Evolutionary conservation across 1,284 basidiomycete genomes (phyloP).

Genomic region (Ceratobasidium sp.): DNA sequence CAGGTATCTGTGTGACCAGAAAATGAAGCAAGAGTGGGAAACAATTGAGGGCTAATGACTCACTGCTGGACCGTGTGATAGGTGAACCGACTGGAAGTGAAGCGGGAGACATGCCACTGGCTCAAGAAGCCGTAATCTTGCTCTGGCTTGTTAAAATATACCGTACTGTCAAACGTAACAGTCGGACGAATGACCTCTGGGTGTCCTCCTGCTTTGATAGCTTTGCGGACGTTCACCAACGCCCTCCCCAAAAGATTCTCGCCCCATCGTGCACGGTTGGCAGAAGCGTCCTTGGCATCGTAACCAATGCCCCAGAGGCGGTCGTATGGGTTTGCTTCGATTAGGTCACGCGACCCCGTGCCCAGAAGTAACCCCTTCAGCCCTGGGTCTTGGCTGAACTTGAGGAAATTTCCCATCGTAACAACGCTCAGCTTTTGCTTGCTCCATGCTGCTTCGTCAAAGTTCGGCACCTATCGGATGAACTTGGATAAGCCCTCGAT

Average conservation of each 20-base stretch:
- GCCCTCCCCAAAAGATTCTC: conserved; percentile 56
- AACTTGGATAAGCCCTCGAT: background rate
- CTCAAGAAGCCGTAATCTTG: conserved; percentile 41
- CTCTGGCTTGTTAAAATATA: conserved; percentile 42
- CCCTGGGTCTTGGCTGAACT: conserved; percentile 76
- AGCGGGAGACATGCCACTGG: conserved; percentile 32
- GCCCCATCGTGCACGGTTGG: conserved; percentile 57
- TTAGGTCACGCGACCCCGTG: conserved; percentile 62
- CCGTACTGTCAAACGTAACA: conserved; percentile 26
- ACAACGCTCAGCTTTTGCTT: conserved; percentile 62
- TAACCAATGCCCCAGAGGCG: conserved; percentile 71
- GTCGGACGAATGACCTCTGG: conserved; percentile 34
- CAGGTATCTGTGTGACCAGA: conserved; percentile 52
- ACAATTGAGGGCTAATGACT: background rate
- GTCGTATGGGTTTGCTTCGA: conserved; percentile 64
- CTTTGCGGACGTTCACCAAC: conserved; percentile 53
- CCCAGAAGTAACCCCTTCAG: conserved; percentile 58
- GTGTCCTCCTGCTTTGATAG: conserved; percentile 35
- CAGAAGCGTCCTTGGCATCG: conserved; percentile 61
- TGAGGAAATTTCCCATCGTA: conserved; percentile 64
- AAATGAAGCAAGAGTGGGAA: background rate
- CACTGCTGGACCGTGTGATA: conserved; percentile 41
- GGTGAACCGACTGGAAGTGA: conserved; percentile 43
- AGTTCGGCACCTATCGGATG: conserved; percentile 56
- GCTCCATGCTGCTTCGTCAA: conserved; percentile 64